A percentile compares a stretch with the other conserved stretches of the same genome.
These are phyloP conservation scores for Mucor circinelloides DNA, from an alignment of 371 early-diverging fungal species.

Conservation along the genomic window DNA sequence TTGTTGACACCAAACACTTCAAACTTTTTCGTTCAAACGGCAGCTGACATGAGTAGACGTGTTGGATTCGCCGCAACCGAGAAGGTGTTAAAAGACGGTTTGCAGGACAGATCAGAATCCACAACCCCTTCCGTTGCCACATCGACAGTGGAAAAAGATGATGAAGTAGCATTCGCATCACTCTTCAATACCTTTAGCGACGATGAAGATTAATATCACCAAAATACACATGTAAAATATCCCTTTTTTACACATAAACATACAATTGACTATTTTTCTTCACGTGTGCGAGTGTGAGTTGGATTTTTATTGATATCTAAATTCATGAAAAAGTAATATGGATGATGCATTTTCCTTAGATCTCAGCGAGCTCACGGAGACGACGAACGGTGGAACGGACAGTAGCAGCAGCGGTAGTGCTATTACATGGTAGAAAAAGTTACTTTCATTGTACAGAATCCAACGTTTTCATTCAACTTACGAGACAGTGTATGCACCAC, in stretches of 20 bases:
- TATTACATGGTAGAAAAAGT: constrained; percentile 12
- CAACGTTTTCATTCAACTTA: constrained; percentile 33
- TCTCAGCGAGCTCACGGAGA: constrained; percentile 95
- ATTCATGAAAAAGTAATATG: constrained; percentile 1
- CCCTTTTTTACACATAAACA: neutral
- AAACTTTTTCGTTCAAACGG: constrained; percentile 30
- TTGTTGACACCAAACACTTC: constrained; percentile 37
- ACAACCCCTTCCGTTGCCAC: neutral
- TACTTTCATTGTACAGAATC: neutral
- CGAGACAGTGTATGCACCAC: constrained; percentile 99
- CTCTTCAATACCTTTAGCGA: constrained; percentile 44
- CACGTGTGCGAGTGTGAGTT: neutral
- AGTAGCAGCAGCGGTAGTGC: constrained; percentile 92
- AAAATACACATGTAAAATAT: neutral
- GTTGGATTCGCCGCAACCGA: constrained; percentile 25
- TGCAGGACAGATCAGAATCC: constrained; percentile 5
- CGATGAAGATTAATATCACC: constrained; percentile 25
- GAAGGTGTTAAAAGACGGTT: constrained; percentile 12
- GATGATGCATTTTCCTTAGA: constrained; percentile 56
- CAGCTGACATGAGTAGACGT: constrained; percentile 36
- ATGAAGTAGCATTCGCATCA: constrained; percentile 27
- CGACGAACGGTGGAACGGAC: constrained; percentile 97
- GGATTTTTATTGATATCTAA: constrained; percentile 17
- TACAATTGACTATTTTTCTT: neutral
- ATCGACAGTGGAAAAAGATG: constrained; percentile 6